phyloP scores from a whole-genome alignment of 2,329 filamentous ascomycete species.

The Colletotrichum tofieldiae region DNA sequence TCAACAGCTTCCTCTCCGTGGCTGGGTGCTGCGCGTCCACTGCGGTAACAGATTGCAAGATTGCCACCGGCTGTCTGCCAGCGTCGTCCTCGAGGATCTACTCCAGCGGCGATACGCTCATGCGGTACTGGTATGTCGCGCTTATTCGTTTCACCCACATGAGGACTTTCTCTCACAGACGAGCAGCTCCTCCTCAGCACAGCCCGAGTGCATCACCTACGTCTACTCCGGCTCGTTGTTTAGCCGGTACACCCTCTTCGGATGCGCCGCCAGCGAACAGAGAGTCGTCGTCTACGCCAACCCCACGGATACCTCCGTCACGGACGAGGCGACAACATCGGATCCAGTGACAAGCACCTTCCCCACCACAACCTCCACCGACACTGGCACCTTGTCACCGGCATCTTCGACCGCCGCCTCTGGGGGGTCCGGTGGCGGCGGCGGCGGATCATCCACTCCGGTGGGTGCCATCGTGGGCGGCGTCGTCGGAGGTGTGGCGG shows the following conservation, averaged over 20 bases:
- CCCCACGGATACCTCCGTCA: conserved; percentile 34
- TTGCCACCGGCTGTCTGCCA: conserved; percentile 50
- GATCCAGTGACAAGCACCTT: conserved; percentile 4
- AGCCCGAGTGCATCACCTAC: conserved; percentile 51
- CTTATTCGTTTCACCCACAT: not conserved
- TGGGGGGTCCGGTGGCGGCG: conserved; percentile 55
- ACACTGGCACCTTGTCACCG: not conserved
- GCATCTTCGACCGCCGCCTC: conserved; percentile 46
- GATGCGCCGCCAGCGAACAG: conserved; percentile 48
- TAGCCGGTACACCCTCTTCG: conserved; percentile 50
- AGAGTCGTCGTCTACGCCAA: conserved; percentile 47
- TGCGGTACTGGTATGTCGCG: conserved; percentile 51
- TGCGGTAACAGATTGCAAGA: conserved; percentile 45
- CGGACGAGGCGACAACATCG: conserved; percentile 4
- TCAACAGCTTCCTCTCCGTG: conserved; percentile 47
- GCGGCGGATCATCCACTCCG: conserved; percentile 49
- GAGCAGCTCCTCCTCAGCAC: conserved; percentile 45
- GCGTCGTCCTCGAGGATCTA: conserved; percentile 44
- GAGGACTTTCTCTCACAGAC: not conserved
- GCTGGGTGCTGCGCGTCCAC: conserved; percentile 52
- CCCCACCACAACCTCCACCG: not conserved
- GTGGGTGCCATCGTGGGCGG: conserved; percentile 57
- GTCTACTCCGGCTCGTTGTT: conserved; percentile 45
- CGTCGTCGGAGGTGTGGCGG: conserved; percentile 55
- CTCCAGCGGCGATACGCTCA: conserved; percentile 47